Percentiles rank a stretch among this genome's conserved stretches.
Evolutionary conservation across 2,329 filamentous ascomycete species (phyloP).

Genomic region (Purpureocillium takamizusanense): DNA sequence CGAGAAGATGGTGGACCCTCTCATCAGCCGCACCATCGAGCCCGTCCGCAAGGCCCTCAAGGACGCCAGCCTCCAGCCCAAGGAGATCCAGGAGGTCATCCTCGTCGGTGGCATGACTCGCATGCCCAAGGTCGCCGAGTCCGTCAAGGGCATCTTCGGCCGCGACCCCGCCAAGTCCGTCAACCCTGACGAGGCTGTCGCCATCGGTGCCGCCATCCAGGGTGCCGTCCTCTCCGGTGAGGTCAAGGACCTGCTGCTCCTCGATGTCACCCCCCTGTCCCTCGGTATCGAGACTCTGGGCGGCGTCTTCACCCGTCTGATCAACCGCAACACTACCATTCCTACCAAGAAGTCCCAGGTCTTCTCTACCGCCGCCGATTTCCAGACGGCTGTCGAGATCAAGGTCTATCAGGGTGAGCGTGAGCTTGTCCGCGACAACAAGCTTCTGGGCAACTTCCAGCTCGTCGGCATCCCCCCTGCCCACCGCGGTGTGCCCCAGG

Average conservation of each 20-base stretch:
- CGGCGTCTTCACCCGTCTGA: slow-evolving; percentile 94
- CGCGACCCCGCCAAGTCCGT: slow-evolving; percentile 96
- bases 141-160: slow-evolving; percentile 93
- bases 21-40: slow-evolving; percentile 79
- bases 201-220: slow-evolving; percentile 94
- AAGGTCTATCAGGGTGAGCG: slow-evolving; percentile 99
- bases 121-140: slow-evolving; percentile 97
- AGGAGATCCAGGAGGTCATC: slow-evolving; percentile 96
- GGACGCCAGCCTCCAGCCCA: slow-evolving; percentile 83
- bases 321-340: slow-evolving; percentile 99
- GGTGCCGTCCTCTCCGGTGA: slow-evolving; percentile 94
- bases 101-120: slow-evolving; percentile 98
- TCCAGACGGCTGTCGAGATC: slow-evolving; percentile 98
- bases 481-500: slow-evolving; percentile 89
- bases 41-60: slow-evolving; percentile 95
- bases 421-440: slow-evolving; percentile 98
- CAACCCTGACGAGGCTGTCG: slow-evolving; percentile 96
- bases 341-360: slow-evolving; percentile 98
- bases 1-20: slow-evolving; percentile 82
- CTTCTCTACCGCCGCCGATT: slow-evolving; percentile 95
- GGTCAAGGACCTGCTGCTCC: slow-evolving; percentile 89
- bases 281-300: slow-evolving; percentile 98
- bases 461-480: slow-evolving; percentile 94
- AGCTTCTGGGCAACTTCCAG: slow-evolving; percentile 98
- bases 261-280: slow-evolving; percentile 91